Percentiles rank a stretch among this genome's conserved stretches.
phyloP scores from a whole-genome alignment of 768 basidiomycete genomes.

The Pholiota microspora region DNA sequence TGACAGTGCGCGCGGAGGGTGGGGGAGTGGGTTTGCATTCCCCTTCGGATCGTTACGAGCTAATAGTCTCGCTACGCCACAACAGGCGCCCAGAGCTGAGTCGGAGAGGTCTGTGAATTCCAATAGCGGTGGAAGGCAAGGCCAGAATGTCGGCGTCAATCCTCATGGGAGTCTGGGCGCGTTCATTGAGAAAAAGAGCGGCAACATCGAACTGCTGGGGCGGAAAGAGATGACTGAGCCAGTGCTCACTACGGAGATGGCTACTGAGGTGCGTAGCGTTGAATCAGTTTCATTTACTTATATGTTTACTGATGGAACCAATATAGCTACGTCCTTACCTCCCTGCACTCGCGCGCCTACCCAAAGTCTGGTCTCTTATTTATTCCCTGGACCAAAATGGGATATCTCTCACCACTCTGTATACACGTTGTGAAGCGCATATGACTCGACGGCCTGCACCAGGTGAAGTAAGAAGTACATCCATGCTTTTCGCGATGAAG shows the following conservation, averaged over 20 bases:
- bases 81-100: background rate
- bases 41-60: slow-evolving; percentile 16
- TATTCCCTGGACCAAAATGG: slow-evolving; percentile 96
- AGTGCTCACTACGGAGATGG: slow-evolving; percentile 53
- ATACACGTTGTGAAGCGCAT: slow-evolving; percentile 54
- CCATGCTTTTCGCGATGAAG: slow-evolving; percentile 60
- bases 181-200: slow-evolving; percentile 49
- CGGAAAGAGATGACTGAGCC: slow-evolving; percentile 51
- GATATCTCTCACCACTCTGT: slow-evolving; percentile 87
- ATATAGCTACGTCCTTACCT: slow-evolving; percentile 66
- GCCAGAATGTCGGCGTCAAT: background rate
- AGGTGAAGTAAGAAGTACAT: slow-evolving; percentile 25
- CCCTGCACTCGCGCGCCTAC: slow-evolving; percentile 71
- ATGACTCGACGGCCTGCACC: slow-evolving; percentile 27
- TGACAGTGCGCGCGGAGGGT: slow-evolving; percentile 8
- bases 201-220: slow-evolving; percentile 50
- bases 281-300: background rate
- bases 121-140: background rate
- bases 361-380: slow-evolving; percentile 70
- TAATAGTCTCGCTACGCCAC: no score
- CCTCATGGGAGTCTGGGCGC: slow-evolving; percentile 31
- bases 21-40: slow-evolving; percentile 20
- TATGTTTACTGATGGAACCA: background rate
- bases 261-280: slow-evolving; percentile 51
- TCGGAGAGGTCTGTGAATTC: background rate